Evolutionary conservation across 1,139 yeast species (phyloP).

Genomic region (Hyphopichia khmerensis): DNA sequence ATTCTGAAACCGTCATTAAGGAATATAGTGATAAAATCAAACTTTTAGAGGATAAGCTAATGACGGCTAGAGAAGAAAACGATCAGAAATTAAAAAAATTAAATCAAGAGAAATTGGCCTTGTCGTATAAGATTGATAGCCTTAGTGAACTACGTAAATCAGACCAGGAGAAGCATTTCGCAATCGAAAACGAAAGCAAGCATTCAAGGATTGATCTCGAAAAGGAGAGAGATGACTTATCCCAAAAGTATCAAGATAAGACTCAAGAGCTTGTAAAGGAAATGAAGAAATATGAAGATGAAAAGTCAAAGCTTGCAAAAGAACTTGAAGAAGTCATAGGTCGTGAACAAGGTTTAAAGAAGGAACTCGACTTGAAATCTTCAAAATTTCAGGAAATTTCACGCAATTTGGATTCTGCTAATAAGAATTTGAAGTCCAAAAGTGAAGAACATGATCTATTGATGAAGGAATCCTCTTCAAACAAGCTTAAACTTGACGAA

Average conservation of each 20-base stretch:
- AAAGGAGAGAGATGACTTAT: constrained; percentile 5
- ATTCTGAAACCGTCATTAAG: constrained; percentile 47
- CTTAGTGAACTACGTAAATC: background rate
- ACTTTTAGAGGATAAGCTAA: constrained; percentile 17
- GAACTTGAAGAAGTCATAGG: constrained; percentile 1
- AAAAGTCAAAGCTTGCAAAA: constrained; percentile 1
- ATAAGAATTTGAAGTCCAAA: background rate
- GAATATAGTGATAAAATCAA: constrained; percentile 50
- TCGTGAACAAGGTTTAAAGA: background rate
- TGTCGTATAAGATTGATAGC: background rate
- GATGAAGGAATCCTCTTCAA: background rate
- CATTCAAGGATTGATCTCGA: background rate
- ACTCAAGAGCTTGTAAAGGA: constrained; percentile 4
- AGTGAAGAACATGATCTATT: background rate
- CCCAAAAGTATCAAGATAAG: constrained; percentile 2
- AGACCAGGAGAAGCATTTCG: background rate
- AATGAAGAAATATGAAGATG: background rate
- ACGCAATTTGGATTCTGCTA: too few species aligned
- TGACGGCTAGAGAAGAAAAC: constrained; percentile 11
- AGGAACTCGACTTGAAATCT: too few species aligned
- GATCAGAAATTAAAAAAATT: constrained; percentile 8
- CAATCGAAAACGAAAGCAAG: background rate
- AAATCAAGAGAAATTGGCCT: constrained; percentile 7
- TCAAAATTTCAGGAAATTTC: too few species aligned
- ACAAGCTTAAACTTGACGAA: constrained; percentile 5